Evolutionary conservation across 768 basidiomycete species (phyloP).

Genomic region (Phaffia tasmanica): DNA sequence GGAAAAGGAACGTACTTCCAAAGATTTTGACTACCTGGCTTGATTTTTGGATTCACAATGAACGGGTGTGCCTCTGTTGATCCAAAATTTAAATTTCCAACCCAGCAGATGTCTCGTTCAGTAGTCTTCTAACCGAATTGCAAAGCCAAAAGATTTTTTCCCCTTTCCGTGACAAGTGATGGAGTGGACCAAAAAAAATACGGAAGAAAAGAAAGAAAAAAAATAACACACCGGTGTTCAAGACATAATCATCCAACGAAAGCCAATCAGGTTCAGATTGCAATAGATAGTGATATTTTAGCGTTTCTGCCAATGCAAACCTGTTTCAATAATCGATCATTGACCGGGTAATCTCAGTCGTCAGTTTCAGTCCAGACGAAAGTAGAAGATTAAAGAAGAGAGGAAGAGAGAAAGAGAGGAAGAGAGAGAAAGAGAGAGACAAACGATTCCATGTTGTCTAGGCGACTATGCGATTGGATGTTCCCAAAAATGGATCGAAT

Average conservation of each 20-base stretch:
- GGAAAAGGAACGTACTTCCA: constrained; percentile 28
- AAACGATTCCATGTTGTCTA: constrained; percentile 34
- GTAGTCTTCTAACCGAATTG: neutral
- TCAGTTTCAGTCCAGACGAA: too few relatives aligned
- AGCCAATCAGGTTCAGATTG: constrained; percentile 36
- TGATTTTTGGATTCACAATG: constrained; percentile 29
- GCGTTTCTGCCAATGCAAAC: constrained; percentile 39
- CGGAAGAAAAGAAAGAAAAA: neutral
- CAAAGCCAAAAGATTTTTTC: too few relatives aligned
- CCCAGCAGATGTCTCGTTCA: too few relatives aligned
- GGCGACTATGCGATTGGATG: constrained; percentile 14
- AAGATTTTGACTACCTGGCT: constrained; percentile 30
- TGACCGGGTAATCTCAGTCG: too few relatives aligned
- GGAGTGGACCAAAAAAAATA: neutral
- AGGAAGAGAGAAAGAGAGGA: too few relatives aligned
- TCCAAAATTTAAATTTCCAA: too few relatives aligned
- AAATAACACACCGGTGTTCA: constrained; percentile 36
- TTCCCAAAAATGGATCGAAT: neutral
- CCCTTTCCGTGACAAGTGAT: too few relatives aligned
- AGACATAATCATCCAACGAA: constrained; percentile 38
- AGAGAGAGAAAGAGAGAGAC: neutral
- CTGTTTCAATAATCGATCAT: neutral
- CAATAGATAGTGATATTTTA: constrained; percentile 37
- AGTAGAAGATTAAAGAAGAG: too few relatives aligned
- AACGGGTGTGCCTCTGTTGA: constrained; percentile 37